These are phyloP conservation scores for Ajuga reptans DNA, from an alignment of 305 asterid species.

Conservation along the genomic window DNA sequence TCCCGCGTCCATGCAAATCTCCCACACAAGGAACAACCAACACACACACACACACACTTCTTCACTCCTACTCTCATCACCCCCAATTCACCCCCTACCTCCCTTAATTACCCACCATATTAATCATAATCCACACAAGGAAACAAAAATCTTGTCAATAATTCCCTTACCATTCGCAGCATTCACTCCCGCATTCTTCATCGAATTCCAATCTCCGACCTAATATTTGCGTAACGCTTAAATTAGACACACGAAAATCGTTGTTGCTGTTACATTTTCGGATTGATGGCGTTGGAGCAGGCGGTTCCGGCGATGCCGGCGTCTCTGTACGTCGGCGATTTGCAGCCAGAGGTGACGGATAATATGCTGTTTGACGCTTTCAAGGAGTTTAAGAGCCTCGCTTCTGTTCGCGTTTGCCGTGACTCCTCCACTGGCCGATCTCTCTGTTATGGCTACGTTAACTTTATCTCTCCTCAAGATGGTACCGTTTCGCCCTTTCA, in stretches of 20 bases:
- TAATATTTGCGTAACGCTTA: constrained; percentile 19
- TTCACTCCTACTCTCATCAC: constrained; percentile 16
- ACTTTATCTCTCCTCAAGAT: constrained; percentile 55
- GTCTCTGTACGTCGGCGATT: constrained; percentile 80
- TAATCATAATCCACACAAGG: constrained; percentile 15
- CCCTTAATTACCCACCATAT: constrained; percentile 13
- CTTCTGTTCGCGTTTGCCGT: constrained; percentile 72
- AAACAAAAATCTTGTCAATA: background rate
- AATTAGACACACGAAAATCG: background rate
- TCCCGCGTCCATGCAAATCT: constrained; percentile 69
- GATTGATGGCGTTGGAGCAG: constrained; percentile 45
- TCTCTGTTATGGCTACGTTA: constrained; percentile 81
- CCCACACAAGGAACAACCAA: constrained; percentile 19
- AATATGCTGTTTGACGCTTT: constrained; percentile 48
- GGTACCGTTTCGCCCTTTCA: constrained; percentile 31
- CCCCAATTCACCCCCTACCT: background rate
- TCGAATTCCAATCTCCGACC: background rate
- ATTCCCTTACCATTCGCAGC: constrained; percentile 9
- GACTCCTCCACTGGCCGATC: constrained; percentile 66
- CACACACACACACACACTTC: constrained; percentile 7
- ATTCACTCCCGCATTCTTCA: constrained; percentile 12
- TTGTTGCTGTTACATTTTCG: background rate
- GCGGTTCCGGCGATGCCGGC: constrained; percentile 38
- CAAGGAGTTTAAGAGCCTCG: constrained; percentile 48
- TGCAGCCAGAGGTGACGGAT: constrained; percentile 59